phyloP scores from a whole-genome alignment of 495 filamentous ascomycete genomes.

The Neurospora sp. region DNA sequence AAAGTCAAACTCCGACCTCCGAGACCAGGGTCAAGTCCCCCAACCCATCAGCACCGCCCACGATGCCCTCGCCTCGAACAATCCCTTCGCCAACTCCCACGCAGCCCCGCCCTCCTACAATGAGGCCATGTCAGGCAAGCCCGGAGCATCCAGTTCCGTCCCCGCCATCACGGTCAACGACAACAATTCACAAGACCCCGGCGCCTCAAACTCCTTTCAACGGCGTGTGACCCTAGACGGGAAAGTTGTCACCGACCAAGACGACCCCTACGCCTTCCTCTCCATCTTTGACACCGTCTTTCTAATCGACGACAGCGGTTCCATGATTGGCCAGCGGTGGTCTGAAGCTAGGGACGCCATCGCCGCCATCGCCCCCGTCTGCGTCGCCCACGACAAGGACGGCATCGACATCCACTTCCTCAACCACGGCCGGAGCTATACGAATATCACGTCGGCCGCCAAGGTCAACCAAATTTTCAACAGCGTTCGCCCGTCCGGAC shows the following conservation, averaged over 20 bases:
- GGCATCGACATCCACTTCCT: slow-evolving; percentile 96
- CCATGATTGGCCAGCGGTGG: slow-evolving; percentile 78
- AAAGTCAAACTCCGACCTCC: not conserved
- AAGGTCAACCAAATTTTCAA: slow-evolving; percentile 59
- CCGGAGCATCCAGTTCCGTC: slow-evolving; percentile 5
- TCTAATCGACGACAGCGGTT: slow-evolving; percentile 85
- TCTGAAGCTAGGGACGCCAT: slow-evolving; percentile 63
- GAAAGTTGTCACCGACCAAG: slow-evolving; percentile 18
- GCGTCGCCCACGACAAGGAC: slow-evolving; percentile 70
- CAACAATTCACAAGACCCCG: not conserved
- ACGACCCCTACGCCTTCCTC: slow-evolving; percentile 77
- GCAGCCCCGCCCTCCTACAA: slow-evolving; percentile 12
- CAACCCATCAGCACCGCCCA: not conserved
- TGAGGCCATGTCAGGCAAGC: slow-evolving; percentile 6
- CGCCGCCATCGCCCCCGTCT: slow-evolving; percentile 71
- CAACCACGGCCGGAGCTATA: slow-evolving; percentile 50
- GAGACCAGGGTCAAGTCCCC: not conserved
- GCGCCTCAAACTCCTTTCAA: not conserved
- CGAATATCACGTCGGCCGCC: slow-evolving; percentile 41
- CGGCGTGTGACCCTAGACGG: not conserved
- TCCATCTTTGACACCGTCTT: slow-evolving; percentile 83
- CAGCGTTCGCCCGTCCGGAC: slow-evolving; percentile 49
- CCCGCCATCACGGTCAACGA: not conserved
- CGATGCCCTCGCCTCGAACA: not conserved
- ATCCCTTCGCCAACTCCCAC: not conserved